A percentile compares a stretch with the other conserved stretches of the same genome.
Evolutionary conservation across 768 basidiomycete genomes (phyloP).

Genomic region (Pleurotus sapidus): DNA sequence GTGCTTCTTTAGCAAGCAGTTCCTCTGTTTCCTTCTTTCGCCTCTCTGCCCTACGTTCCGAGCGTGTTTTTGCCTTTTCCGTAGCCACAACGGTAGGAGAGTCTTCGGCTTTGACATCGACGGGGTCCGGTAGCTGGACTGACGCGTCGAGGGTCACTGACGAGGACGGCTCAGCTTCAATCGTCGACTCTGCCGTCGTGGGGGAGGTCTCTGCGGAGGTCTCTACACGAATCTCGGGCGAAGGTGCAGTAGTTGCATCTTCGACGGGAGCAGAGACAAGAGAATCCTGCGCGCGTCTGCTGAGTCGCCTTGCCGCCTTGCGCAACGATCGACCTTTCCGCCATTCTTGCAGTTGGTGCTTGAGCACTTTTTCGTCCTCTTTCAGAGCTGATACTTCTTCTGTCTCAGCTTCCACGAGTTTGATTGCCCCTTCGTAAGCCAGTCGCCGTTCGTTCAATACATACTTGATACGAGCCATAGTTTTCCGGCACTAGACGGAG

Average conservation of each 20-base stretch:
- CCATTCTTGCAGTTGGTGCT: slow-evolving; percentile 21
- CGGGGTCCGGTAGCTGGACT: neutral
- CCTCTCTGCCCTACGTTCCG: neutral
- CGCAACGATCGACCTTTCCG: slow-evolving; percentile 15
- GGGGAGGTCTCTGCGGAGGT: neutral
- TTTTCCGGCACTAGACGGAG: slow-evolving; percentile 72
- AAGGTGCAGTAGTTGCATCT: neutral
- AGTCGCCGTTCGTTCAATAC: slow-evolving; percentile 88
- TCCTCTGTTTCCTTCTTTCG: slow-evolving; percentile 5
- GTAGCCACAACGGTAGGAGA: neutral
- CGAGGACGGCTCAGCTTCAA: neutral
- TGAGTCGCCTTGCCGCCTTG: slow-evolving; percentile 4
- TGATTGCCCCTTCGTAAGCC: slow-evolving; percentile 71
- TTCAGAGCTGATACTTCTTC: slow-evolving; percentile 20
- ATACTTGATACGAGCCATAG: slow-evolving; percentile 95
- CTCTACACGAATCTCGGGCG: neutral
- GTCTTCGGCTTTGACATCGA: neutral
- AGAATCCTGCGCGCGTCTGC: neutral
- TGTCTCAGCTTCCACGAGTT: slow-evolving; percentile 34
- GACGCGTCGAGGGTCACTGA: neutral
- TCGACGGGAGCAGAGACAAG: neutral
- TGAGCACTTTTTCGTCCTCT: slow-evolving; percentile 22
- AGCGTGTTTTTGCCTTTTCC: neutral
- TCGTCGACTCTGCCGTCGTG: neutral
- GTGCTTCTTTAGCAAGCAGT: slow-evolving; percentile 16